Evolutionary conservation across 257 asterid genomes (phyloP).

Genomic region (Petunia axillaris): DNA sequence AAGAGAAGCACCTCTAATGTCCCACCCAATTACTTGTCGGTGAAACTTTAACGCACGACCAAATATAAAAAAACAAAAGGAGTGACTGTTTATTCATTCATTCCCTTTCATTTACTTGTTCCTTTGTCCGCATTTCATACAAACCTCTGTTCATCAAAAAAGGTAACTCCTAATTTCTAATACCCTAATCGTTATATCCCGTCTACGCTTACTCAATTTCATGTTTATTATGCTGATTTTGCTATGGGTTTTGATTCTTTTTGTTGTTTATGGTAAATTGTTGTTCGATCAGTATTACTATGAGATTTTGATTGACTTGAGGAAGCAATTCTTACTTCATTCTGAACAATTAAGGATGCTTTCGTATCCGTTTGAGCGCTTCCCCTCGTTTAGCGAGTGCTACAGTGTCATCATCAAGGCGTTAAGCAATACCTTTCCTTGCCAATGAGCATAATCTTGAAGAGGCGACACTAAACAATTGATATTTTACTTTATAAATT

Average conservation of each 20-base stretch:
- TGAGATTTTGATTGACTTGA: background rate
- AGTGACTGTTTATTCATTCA: background rate
- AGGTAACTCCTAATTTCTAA: background rate
- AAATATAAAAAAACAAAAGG: background rate
- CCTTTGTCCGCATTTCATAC: background rate
- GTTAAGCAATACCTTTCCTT: too few species aligned
- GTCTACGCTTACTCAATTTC: background rate
- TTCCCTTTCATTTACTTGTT: background rate
- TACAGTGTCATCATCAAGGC: too few species aligned
- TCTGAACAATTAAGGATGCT: background rate
- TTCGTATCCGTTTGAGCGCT: background rate
- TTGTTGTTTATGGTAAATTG: background rate
- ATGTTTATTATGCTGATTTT: background rate
- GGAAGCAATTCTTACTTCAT: background rate
- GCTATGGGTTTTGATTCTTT: background rate
- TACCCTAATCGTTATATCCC: constrained; percentile 3
- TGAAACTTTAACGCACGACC: background rate
- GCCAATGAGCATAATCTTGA: too few species aligned
- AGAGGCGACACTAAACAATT: too few species aligned
- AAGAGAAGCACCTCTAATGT: background rate
- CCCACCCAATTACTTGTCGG: constrained; percentile 8
- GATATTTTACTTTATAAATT: too few species aligned
- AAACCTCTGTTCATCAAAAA: background rate
- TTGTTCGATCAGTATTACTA: background rate
- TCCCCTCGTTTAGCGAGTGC: too few species aligned